Percentiles rank a stretch among this genome's conserved stretches.
Evolutionary conservation across 1,284 basidiomycete species (phyloP).

Genomic region (Veloboletus limbatus): DNA sequence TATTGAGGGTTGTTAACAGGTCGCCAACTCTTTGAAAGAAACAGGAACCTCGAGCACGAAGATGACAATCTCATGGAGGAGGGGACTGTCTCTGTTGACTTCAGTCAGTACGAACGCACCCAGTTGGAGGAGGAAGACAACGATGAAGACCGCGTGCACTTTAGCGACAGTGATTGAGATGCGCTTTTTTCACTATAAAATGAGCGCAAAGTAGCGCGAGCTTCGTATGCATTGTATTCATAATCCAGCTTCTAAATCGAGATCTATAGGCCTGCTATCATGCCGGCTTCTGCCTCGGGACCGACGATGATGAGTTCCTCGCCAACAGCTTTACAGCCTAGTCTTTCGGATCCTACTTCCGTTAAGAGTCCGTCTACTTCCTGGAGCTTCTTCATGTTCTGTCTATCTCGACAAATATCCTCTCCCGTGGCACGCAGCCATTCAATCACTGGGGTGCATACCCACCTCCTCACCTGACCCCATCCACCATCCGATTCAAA

Average conservation of each 20-base stretch:
- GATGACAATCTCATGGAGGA: slow-evolving; percentile 82
- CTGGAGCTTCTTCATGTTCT: slow-evolving; percentile 32
- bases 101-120: slow-evolving; percentile 82
- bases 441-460: slow-evolving; percentile 69
- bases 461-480: slow-evolving; percentile 61
- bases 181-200: not conserved
- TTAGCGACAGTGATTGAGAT: slow-evolving; percentile 78
- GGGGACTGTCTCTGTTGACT: slow-evolving; percentile 79
- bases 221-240: slow-evolving; percentile 11
- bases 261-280: slow-evolving; percentile 43
- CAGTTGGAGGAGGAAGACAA: slow-evolving; percentile 57
- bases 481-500: slow-evolving; percentile 59
- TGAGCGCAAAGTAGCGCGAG: slow-evolving; percentile 11
- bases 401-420: slow-evolving; percentile 42
- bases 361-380: slow-evolving; percentile 58
- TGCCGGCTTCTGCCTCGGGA: slow-evolving; percentile 36
- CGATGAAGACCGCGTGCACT: slow-evolving; percentile 59
- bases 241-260: slow-evolving; percentile 16
- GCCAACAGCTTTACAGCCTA: slow-evolving; percentile 45
- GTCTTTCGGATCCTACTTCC: slow-evolving; percentile 40
- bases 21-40: slow-evolving; percentile 84
- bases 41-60: slow-evolving; percentile 60
- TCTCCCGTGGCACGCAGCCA: slow-evolving; percentile 66
- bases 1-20: slow-evolving; percentile 46
- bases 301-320: slow-evolving; percentile 39